Percentiles rank a stretch among this genome's conserved stretches.
Conservation (phyloP, 768 basidiomycete genomes). For the Mycena amicta region DNA sequence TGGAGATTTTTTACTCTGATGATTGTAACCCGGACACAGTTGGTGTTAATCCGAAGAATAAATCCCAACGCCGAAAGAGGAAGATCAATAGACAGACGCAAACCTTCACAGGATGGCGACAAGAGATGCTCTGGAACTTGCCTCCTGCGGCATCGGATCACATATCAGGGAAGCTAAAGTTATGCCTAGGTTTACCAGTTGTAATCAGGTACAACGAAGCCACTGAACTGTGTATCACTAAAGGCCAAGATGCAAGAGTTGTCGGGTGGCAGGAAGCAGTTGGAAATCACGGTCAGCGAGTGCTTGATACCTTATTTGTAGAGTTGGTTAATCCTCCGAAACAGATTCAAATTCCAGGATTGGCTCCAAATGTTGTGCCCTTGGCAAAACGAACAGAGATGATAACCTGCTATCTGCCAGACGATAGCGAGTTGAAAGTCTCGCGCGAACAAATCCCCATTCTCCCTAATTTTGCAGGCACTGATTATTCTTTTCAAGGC, state of each 20-base stretch:
- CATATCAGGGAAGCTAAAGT: not conserved
- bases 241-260: not conserved
- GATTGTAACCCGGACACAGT: slow-evolving; percentile 8
- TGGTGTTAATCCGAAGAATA: too few relatives aligned
- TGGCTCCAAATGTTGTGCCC: slow-evolving; percentile 36
- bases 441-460: slow-evolving; percentile 25
- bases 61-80: too few relatives aligned
- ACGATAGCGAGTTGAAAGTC: slow-evolving; percentile 19
- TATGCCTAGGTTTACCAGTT: not conserved
- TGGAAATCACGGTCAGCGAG: not conserved
- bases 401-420: slow-evolving; percentile 17
- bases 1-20: slow-evolving; percentile 27
- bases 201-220: not conserved
- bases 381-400: slow-evolving; percentile 10
- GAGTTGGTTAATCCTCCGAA: slow-evolving; percentile 27
- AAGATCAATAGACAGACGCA: too few relatives aligned
- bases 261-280: not conserved
- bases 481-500: slow-evolving; percentile 35
- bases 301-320: slow-evolving; percentile 33
- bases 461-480: slow-evolving; percentile 34
- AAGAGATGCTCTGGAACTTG: too few relatives aligned
- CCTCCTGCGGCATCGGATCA: too few relatives aligned
- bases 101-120: too few relatives aligned
- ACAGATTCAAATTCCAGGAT: slow-evolving; percentile 24
- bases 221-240: not conserved